A percentile compares a stretch with the other conserved stretches of the same genome.
Evolutionary conservation across 2,329 filamentous ascomycete species (phyloP).

Genomic region (Colletotrichum camelliae): DNA sequence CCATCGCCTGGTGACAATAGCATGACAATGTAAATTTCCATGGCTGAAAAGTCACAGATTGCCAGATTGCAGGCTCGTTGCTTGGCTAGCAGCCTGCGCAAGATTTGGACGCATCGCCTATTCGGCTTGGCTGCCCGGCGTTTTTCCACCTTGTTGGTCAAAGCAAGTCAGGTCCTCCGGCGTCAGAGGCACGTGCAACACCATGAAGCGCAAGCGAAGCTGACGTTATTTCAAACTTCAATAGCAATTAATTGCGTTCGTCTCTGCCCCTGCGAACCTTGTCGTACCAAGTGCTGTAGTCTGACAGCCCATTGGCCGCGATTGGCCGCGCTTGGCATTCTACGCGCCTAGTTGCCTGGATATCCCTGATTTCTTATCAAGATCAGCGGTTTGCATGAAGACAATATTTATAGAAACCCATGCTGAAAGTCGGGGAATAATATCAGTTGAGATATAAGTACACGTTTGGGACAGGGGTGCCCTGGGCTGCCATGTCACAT

Average conservation of each 20-base stretch:
- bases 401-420: neutral
- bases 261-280: neutral
- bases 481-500: neutral
- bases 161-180: neutral
- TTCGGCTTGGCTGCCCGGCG: neutral
- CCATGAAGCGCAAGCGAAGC: neutral
- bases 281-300: neutral
- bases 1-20: neutral
- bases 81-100: neutral
- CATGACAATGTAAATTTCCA: neutral
- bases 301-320: neutral
- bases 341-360: neutral
- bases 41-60: neutral
- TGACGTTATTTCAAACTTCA: neutral
- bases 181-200: neutral
- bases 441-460: neutral
- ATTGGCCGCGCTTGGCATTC: neutral
- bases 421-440: neutral
- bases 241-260: neutral
- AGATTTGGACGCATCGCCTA: neutral
- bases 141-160: neutral
- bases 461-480: neutral
- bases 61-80: neutral
- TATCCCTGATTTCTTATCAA: neutral
- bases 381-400: neutral